A percentile compares a stretch with the other conserved stretches of the same genome.
phyloP scores from a whole-genome alignment of 2,329 filamentous ascomycete genomes.

The Sarocladium kiliense region DNA sequence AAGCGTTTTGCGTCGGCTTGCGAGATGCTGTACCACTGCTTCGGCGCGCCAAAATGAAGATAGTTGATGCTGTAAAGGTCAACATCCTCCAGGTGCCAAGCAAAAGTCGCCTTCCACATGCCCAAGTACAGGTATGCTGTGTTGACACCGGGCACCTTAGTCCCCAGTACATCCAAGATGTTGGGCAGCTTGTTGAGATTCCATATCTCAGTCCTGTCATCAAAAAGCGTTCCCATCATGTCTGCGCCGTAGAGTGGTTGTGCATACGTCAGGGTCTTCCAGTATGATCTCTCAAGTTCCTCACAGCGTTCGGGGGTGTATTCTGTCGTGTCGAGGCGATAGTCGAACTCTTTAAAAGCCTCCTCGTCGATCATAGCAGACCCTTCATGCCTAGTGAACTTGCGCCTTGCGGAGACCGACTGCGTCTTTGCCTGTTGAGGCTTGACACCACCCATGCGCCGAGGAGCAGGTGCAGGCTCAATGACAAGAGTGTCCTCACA shows the following conservation, averaged over 20 bases:
- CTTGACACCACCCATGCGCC: conserved; percentile 45
- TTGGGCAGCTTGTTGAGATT: conserved; percentile 95
- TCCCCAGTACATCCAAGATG: conserved; percentile 85
- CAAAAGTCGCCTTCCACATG: conserved; percentile 99
- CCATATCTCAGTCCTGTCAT: conserved; percentile 79
- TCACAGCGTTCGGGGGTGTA: conserved; percentile 89
- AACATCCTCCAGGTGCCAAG: conserved; percentile 97
- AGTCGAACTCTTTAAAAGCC: conserved; percentile 87
- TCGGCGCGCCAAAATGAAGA: conserved; percentile 95
- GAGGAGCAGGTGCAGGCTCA: conserved; percentile 20
- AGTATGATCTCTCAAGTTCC: conserved; percentile 90
- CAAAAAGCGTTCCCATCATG: conserved; percentile 91
- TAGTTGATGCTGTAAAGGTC: conserved; percentile 99
- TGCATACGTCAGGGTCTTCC: conserved; percentile 95
- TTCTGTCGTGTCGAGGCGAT: conserved; percentile 80
- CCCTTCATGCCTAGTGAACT: conserved; percentile 76
- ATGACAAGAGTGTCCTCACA: conserved; percentile 41
- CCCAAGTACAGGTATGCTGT: conserved; percentile 96
- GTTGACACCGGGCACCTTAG: conserved; percentile 95
- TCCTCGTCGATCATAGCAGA: conserved; percentile 81
- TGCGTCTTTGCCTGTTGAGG: conserved; percentile 57
- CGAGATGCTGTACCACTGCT: conserved; percentile 99
- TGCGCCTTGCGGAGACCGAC: conserved; percentile 80
- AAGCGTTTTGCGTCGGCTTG: conserved; percentile 91
- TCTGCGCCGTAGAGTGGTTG: conserved; percentile 94